Conservation (phyloP, 2,329 filamentous ascomycete species). For the Mycosphaerelloides madeirae region DNA sequence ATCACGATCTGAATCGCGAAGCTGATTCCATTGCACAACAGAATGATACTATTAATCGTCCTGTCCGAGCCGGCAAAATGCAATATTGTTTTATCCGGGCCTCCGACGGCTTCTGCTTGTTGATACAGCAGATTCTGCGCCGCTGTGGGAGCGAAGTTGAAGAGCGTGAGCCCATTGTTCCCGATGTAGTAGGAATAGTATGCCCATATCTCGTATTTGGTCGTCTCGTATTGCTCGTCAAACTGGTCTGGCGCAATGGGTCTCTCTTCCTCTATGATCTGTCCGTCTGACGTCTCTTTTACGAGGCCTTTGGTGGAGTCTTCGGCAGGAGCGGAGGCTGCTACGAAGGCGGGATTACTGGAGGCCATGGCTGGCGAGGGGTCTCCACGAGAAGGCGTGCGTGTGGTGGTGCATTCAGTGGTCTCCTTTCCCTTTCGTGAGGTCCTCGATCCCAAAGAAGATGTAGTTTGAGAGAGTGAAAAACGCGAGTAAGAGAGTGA, state of each 20-base stretch:
- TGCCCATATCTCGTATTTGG: constrained; percentile 49
- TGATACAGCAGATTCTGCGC: constrained; percentile 62
- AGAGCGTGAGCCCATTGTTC: constrained; percentile 58
- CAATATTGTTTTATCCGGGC: constrained; percentile 46
- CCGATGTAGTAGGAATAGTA: constrained; percentile 57
- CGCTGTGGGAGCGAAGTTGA: constrained; percentile 61
- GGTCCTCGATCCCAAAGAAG: too few species aligned
- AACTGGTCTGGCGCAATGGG: constrained; percentile 52
- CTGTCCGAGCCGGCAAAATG: constrained; percentile 53
- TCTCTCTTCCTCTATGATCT: constrained; percentile 31
- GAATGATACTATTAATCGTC: constrained; percentile 61
- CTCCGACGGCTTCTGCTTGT: constrained; percentile 46
- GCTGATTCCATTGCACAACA: constrained; percentile 62
- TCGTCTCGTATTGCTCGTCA: constrained; percentile 50
- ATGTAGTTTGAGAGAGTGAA: too few species aligned
- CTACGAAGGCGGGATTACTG: constrained; percentile 31
- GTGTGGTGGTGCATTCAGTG: constrained; percentile 7
- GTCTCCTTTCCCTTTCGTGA: too few species aligned
- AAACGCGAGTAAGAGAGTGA: too few species aligned
- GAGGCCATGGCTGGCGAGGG: constrained; percentile 28
- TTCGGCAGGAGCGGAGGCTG: constrained; percentile 25
- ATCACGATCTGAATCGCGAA: constrained; percentile 62
- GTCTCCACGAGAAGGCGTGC: constrained; percentile 13
- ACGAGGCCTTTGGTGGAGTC: constrained; percentile 30
- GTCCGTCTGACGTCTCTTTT: constrained; percentile 18